Evolutionary conservation across 2,329 filamentous ascomycete species (phyloP), one percentile per base, ranked within the genome.

Genomic region (Lizonia empirigonia): DNA sequence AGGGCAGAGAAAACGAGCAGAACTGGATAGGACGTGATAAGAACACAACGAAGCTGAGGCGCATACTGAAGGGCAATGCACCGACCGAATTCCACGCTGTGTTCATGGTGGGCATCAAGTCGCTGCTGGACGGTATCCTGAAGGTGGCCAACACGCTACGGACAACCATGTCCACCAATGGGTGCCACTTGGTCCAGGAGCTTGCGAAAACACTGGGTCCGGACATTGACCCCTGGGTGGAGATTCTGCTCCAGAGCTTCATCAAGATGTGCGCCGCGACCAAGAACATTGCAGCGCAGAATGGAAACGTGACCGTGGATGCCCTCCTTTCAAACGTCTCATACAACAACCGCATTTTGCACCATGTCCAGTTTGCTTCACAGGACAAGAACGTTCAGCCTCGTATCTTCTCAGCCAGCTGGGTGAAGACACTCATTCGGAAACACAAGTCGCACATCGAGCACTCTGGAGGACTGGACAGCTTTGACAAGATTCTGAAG

Each of bases 321-420:
- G 85, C 81, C 16, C 86, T 99, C 44, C 83, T 97, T 57, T 83
- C 85, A 56, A 86, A 88, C 62, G 88, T 88, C 23, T 87, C 91
- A 0, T 97, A 93, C 74, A 92, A 82, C 55, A 78, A 81, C 53
- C 87, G 91, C 22, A 81, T 97, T 56, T 82, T 97, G 80, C 89
- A 96, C 71, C 93, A 97, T 65, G 79, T 97, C 38, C 89, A 86
- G 78, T 77, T 78, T 45, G 92, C 93, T 19, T 88, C 84, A 56
- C 88, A 95, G 70, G 93, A 99, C 77, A 97, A 97, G 78, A 97
- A 97, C 67, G 87, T 92, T 2, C 89, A 94, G 67, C 88, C 92
- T 13, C 85, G 94, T 55, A 84, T 84, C 1, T 96, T 87, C 72
- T 88, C 87, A 1, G 81, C 88, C 2, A 86, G 83, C 7, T 99